A percentile compares a stretch with the other conserved stretches of the same genome.
phyloP scores from a whole-genome alignment of 2,329 filamentous ascomycete species.

The Dothistroma septosporum region DNA sequence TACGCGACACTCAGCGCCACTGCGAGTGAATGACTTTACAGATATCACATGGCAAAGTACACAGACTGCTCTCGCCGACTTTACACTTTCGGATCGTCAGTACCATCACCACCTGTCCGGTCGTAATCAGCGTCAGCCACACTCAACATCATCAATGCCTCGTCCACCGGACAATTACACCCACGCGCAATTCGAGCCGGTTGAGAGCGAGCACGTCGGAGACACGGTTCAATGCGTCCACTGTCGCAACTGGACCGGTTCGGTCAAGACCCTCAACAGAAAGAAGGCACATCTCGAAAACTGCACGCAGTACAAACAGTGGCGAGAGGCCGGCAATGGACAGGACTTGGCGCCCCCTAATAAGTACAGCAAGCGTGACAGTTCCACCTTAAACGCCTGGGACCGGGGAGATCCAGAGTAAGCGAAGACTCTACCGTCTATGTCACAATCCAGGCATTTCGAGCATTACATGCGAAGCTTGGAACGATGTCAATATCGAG shows the following conservation, averaged over 20 bases:
- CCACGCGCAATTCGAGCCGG: slow-evolving; percentile 26
- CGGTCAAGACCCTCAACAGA: slow-evolving; percentile 31
- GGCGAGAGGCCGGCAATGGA: slow-evolving; percentile 32
- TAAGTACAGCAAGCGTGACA: slow-evolving; percentile 30
- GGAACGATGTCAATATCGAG: slow-evolving; percentile 3
- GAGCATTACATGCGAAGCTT: neutral
- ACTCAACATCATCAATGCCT: slow-evolving; percentile 17
- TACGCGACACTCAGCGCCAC: neutral
- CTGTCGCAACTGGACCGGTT: slow-evolving; percentile 33
- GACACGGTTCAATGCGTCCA: slow-evolving; percentile 32
- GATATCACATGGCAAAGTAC: neutral
- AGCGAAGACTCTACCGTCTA: slow-evolving; percentile 9
- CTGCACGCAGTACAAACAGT: slow-evolving; percentile 29
- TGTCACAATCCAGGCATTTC: slow-evolving; percentile 1
- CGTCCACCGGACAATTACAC: slow-evolving; percentile 28
- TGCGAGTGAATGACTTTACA: neutral
- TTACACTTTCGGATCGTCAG: neutral
- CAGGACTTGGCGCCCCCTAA: slow-evolving; percentile 33
- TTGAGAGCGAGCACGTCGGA: slow-evolving; percentile 26
- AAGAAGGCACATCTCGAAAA: slow-evolving; percentile 33
- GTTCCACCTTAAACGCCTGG: slow-evolving; percentile 17
- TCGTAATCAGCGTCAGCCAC: neutral
- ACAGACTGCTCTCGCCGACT: neutral
- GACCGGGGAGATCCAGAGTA: slow-evolving; percentile 22
- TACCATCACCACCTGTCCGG: neutral